Conservation (phyloP, 164 flowering plant species). For the Dillenia turbinata region DNA sequence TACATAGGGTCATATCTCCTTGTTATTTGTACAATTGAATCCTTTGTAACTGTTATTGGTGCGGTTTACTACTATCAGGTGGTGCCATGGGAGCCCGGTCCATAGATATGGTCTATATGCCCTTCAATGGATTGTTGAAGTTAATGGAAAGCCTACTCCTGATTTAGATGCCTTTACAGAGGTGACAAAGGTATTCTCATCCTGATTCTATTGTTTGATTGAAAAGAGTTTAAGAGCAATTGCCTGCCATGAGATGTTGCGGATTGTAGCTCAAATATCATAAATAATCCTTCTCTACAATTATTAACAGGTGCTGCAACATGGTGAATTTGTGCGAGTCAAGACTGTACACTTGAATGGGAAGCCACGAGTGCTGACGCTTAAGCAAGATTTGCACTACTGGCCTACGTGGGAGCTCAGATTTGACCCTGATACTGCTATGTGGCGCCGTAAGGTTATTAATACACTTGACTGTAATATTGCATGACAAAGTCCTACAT, state of each 20-base stretch:
- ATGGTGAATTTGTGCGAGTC: constrained; percentile 82
- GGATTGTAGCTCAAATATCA: not conserved
- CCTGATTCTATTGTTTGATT: not conserved
- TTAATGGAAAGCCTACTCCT: constrained; percentile 86
- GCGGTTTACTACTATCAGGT: constrained; percentile 28
- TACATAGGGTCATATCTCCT: too few species aligned
- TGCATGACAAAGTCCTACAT: constrained; percentile 7
- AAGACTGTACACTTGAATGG: constrained; percentile 84
- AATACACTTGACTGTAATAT: constrained; percentile 36
- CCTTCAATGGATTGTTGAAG: constrained; percentile 91
- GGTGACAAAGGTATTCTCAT: constrained; percentile 62
- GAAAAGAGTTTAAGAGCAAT: not conserved
- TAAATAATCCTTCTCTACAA: not conserved
- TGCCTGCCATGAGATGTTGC: not conserved
- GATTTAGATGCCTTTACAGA: constrained; percentile 73
- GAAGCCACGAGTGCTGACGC: constrained; percentile 77
- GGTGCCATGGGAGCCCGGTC: constrained; percentile 94
- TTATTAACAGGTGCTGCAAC: constrained; percentile 56
- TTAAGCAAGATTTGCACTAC: constrained; percentile 93
- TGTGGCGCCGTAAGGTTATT: constrained; percentile 66
- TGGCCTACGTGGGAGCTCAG: constrained; percentile 95
- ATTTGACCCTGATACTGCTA: constrained; percentile 65
- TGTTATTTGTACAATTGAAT: too few species aligned
- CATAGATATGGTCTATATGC: constrained; percentile 83
- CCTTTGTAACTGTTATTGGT: too few species aligned